Evolutionary conservation across 352 stramenopile species (phyloP).

Genomic region (Saprolegnia parasitica): DNA sequence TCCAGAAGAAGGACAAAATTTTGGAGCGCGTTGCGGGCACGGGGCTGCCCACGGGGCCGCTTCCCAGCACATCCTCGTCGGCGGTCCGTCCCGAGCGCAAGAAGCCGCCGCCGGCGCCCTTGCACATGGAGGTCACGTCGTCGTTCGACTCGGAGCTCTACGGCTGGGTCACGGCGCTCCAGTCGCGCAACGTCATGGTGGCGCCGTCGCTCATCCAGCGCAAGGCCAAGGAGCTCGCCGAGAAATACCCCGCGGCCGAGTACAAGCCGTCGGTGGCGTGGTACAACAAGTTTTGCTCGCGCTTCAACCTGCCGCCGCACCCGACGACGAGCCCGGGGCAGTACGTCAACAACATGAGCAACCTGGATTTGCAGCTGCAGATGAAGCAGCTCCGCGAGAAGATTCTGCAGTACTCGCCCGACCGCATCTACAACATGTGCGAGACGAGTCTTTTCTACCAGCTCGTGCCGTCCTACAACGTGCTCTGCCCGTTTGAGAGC

Average conservation of each 20-base stretch:
- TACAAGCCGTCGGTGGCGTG: slow-evolving; percentile 23
- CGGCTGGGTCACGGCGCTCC: slow-evolving; percentile 54
- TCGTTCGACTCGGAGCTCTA: slow-evolving; percentile 84
- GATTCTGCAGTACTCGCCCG: slow-evolving; percentile 33
- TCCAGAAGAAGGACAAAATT: slow-evolving; percentile 85
- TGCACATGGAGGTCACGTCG: background rate
- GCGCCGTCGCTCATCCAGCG: slow-evolving; percentile 22
- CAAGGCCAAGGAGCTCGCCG: slow-evolving; percentile 23
- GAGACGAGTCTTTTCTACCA: slow-evolving; percentile 53
- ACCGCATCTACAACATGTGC: slow-evolving; percentile 52
- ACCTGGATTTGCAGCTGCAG: slow-evolving; percentile 26
- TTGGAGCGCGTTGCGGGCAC: slow-evolving; percentile 63
- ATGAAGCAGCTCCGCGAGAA: slow-evolving; percentile 35
- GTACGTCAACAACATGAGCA: slow-evolving; percentile 15
- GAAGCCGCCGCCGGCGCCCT: slow-evolving; percentile 30
- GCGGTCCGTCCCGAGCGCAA: slow-evolving; percentile 54
- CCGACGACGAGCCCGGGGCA: background rate
- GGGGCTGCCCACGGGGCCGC: slow-evolving; percentile 32
- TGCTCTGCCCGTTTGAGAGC: slow-evolving; percentile 12
- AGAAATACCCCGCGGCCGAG: slow-evolving; percentile 18
- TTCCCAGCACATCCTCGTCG: slow-evolving; percentile 77
- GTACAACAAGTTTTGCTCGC: slow-evolving; percentile 28
- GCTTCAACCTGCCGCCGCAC: slow-evolving; percentile 17
- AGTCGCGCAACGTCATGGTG: slow-evolving; percentile 28
- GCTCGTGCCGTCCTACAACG: slow-evolving; percentile 36